Conservation (phyloP, 495 filamentous ascomycete genomes). For the Xeromyces bisporus region DNA sequence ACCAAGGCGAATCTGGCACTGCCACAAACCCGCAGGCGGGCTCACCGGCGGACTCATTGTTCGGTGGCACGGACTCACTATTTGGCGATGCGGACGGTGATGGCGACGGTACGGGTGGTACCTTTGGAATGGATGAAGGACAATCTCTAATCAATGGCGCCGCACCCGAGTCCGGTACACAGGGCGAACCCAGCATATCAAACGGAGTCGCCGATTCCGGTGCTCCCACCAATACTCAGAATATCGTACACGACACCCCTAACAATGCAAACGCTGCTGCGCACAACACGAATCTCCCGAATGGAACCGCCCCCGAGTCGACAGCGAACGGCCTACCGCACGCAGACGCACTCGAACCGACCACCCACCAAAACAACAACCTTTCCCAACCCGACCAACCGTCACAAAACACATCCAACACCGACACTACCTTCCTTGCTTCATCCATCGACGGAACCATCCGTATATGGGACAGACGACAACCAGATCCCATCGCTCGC, state of each 20-base stretch:
- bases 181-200: slow-evolving; percentile 14
- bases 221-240: slow-evolving; percentile 5
- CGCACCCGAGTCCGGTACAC: slow-evolving; percentile 24
- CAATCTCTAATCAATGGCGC: slow-evolving; percentile 52
- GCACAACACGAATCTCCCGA: slow-evolving; percentile 10
- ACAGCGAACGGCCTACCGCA: slow-evolving; percentile 35
- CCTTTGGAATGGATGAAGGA: slow-evolving; percentile 58
- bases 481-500: slow-evolving; percentile 57
- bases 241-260: slow-evolving; percentile 1
- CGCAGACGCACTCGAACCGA: slow-evolving; percentile 26
- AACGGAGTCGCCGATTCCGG: too few species aligned
- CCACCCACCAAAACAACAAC: slow-evolving; percentile 13
- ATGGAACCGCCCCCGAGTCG: slow-evolving; percentile 9
- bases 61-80: slow-evolving; percentile 52
- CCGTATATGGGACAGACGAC: slow-evolving; percentile 78
- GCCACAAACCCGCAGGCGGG: slow-evolving; percentile 29
- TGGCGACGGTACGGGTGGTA: slow-evolving; percentile 40
- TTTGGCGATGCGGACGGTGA: slow-evolving; percentile 49
- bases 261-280: slow-evolving; percentile 2
- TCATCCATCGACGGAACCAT: slow-evolving; percentile 79
- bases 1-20: slow-evolving; percentile 19
- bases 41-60: slow-evolving; percentile 56
- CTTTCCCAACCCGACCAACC: slow-evolving; percentile 14
- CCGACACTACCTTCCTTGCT: slow-evolving; percentile 63
- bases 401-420: slow-evolving; percentile 21